These are phyloP conservation scores for Alloteropsis angusta DNA, from an alignment of 202 grass and related monocot genomes.

Conservation along the genomic window DNA sequence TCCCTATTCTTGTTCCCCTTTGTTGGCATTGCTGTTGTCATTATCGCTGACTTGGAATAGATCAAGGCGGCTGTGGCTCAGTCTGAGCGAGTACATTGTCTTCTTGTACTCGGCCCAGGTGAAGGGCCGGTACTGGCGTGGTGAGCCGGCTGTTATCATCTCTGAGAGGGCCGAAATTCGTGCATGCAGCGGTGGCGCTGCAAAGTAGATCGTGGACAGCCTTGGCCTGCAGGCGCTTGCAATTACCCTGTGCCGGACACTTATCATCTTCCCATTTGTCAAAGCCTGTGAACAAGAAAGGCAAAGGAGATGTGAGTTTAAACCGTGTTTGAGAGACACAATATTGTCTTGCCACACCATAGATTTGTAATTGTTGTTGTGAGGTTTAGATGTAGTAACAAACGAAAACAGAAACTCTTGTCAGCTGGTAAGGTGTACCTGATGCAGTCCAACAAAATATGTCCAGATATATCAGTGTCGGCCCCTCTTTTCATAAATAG, in stretches of 20 bases:
- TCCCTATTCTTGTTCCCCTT: conserved; percentile 27
- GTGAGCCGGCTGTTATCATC: conserved; percentile 36
- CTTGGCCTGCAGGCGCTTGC: conserved; percentile 61
- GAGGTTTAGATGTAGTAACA: background rate
- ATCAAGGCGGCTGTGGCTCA: conserved; percentile 76
- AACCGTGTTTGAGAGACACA: background rate
- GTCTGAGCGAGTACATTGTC: conserved; percentile 83
- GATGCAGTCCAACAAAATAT: background rate
- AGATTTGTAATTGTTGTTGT: background rate
- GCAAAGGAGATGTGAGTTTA: background rate
- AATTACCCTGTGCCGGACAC: conserved; percentile 82
- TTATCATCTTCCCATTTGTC: conserved; percentile 78
- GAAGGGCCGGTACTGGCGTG: conserved; percentile 51
- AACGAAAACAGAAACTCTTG: background rate
- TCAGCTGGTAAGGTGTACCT: conserved; percentile 9
- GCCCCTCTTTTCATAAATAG: conserved; percentile 1
- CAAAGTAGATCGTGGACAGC: conserved; percentile 88
- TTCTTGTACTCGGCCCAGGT: conserved; percentile 97
- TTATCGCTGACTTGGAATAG: conserved; percentile 44
- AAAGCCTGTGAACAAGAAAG: conserved; percentile 47
- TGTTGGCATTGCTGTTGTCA: background rate
- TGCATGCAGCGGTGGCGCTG: conserved; percentile 47
- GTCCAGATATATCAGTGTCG: background rate
- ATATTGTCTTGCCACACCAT: background rate
- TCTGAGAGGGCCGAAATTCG: conserved; percentile 59